Base-by-base conservation (phyloP, 768 basidiomycete genomes). In the Rhodotorula graminis region DNA sequence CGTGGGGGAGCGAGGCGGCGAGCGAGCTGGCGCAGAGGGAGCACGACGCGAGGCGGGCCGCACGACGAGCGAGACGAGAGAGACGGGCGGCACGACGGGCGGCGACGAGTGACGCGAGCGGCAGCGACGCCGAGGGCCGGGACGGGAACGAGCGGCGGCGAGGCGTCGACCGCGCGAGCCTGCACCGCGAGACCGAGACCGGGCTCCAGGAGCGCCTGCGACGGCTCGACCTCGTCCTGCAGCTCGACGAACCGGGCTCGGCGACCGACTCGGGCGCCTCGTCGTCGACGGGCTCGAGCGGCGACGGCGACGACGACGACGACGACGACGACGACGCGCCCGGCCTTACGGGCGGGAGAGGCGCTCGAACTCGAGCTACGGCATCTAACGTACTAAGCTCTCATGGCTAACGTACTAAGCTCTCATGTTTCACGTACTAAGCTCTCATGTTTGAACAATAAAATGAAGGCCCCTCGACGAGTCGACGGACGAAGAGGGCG, bases 381-480 rank as follows among this genome's bases (percentile, higher is more conserved):
- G n/a, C n/a, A n/a, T n/a, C n/a, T n/a, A n/a, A n/a, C n/a, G n/a
- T n/a, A n/a, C n/a, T n/a, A n/a, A n/a, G 23, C 12, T 15, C 33
- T 40, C 18, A 0, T 0, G 14, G 53, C n/a, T 11, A 19, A 0
- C 9, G 53, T n/a, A n/a, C n/a, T n/a, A n/a, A n/a, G n/a, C n/a
- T n/a, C n/a, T n/a, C n/a, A n/a, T n/a, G n/a, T n/a, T n/a, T n/a
- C n/a, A n/a, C n/a, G n/a, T n/a, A n/a, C n/a, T n/a, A n/a, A n/a
- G n/a, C n/a, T n/a, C n/a, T n/a, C n/a, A n/a, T n/a, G n/a, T n/a
- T n/a, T n/a, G n/a, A n/a, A n/a, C n/a, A n/a, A n/a, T n/a, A n/a
- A n/a, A n/a, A n/a, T n/a, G 42, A 9, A 27, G 16, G 37, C 18
- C 29, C 8, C 49, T 31, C 15, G 21, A 31, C 62, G 33, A 50